Conservation (phyloP, 768 basidiomycete genomes). For the Tricholomella constricta region DNA sequence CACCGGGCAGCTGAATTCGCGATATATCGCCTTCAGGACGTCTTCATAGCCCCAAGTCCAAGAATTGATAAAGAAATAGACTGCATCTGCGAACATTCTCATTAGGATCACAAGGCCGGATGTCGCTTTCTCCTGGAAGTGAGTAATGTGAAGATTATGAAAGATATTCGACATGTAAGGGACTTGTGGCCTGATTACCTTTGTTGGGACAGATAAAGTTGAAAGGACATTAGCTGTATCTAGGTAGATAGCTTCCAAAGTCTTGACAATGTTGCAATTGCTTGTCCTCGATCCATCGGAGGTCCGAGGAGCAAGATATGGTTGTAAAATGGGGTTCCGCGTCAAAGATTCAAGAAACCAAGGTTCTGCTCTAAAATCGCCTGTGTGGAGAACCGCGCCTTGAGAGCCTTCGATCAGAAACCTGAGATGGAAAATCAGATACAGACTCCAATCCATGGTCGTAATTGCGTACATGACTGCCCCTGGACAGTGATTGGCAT, state of each 20-base stretch:
- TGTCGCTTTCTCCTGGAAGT: conserved; percentile 69
- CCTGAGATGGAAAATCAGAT: conserved; percentile 46
- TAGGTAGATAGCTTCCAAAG: conserved; percentile 77
- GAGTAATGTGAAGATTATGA: no score
- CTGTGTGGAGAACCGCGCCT: conserved; percentile 85
- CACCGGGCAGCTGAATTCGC: conserved; percentile 66
- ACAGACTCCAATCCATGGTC: neutral
- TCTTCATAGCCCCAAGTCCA: conserved; percentile 99
- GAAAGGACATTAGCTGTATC: conserved; percentile 76
- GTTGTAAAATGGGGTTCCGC: conserved; percentile 71
- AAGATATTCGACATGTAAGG: no score
- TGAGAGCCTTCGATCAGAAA: conserved; percentile 75
- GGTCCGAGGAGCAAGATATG: conserved; percentile 58
- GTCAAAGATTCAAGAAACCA: conserved; percentile 70
- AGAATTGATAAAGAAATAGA: conserved; percentile 83
- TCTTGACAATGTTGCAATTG: conserved; percentile 32
- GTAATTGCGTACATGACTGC: conserved; percentile 75
- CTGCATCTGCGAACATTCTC: conserved; percentile 59
- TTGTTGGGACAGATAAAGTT: conserved; percentile 53
- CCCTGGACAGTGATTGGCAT: conserved; percentile 96
- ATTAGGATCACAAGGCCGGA: conserved; percentile 71
- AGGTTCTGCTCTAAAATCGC: conserved; percentile 89
- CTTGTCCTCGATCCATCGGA: neutral
- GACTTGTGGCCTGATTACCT: no score
- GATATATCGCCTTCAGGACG: conserved; percentile 73